These are phyloP conservation scores for Arthrinium puccinioides DNA, from an alignment of 2,329 filamentous ascomycete species.

Conservation along the genomic window DNA sequence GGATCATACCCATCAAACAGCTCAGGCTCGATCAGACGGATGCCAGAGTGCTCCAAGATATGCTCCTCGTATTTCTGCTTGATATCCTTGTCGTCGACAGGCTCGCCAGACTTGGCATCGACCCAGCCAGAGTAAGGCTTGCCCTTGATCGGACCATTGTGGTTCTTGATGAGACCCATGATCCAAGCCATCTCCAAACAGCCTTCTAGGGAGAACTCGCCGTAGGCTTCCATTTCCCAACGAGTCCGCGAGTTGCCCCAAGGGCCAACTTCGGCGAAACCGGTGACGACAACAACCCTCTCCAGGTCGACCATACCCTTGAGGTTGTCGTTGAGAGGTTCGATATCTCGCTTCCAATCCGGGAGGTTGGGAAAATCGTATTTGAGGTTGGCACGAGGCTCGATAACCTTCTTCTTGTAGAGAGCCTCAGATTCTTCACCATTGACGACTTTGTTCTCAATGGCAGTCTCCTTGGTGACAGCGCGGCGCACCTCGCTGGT, in stretches of 20 bases:
- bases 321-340: conserved; percentile 78
- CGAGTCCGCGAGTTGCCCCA: conserved; percentile 98
- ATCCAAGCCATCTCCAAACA: conserved; percentile 99
- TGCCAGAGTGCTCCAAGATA: conserved; percentile 94
- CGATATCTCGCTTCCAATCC: conserved; percentile 85
- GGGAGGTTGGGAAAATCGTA: conserved; percentile 89
- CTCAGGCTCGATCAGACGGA: conserved; percentile 95
- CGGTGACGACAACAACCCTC: conserved; percentile 94
- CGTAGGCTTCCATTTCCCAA: conserved; percentile 98
- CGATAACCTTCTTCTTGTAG: conserved; percentile 89
- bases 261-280: conserved; percentile 90
- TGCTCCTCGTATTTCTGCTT: conserved; percentile 96
- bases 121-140: conserved; percentile 97
- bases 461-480: conserved; percentile 89
- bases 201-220: conserved; percentile 93
- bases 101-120: conserved; percentile 87
- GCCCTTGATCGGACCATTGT: conserved; percentile 93
- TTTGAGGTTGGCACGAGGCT: conserved; percentile 95
- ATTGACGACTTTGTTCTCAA: conserved; percentile 96
- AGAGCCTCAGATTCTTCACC: conserved; percentile 86
- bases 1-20: conserved; percentile 96
- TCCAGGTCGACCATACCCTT: conserved; percentile 99
- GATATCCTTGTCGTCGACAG: conserved; percentile 95
- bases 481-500: conserved; percentile 89
- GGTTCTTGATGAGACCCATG: conserved; percentile 98